phyloP scores from a whole-genome alignment of 495 filamentous ascomycete genomes.

The Penicillium verhagenii region DNA sequence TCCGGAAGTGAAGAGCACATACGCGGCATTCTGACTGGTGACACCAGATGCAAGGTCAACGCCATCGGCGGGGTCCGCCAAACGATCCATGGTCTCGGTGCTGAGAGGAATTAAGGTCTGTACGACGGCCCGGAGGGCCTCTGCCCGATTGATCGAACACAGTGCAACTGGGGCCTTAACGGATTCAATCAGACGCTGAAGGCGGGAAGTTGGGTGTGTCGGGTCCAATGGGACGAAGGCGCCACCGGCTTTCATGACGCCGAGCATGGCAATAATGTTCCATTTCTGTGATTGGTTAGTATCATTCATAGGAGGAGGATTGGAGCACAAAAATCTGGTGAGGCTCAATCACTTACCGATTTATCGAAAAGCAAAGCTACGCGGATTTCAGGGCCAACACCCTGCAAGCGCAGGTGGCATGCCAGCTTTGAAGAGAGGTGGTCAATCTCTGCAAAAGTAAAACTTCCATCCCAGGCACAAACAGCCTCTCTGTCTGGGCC shows the following conservation, averaged over 20 bases:
- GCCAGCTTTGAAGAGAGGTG: slow-evolving; percentile 47
- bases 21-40: slow-evolving; percentile 38
- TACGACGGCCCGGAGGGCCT: slow-evolving; percentile 26
- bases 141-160: slow-evolving; percentile 45
- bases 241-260: slow-evolving; percentile 59
- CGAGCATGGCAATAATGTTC: slow-evolving; percentile 56
- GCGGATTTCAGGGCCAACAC: slow-evolving; percentile 46
- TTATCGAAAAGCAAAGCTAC: slow-evolving; percentile 60
- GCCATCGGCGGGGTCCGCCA: slow-evolving; percentile 19
- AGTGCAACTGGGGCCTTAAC: slow-evolving; percentile 48
- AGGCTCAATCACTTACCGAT: slow-evolving; percentile 37
- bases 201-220: slow-evolving; percentile 50
- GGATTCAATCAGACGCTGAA: slow-evolving; percentile 42
- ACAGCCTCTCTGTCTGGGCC: slow-evolving; percentile 47
- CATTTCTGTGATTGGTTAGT: slow-evolving; percentile 38
- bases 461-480: slow-evolving; percentile 57
- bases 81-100: slow-evolving; percentile 25
- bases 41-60: slow-evolving; percentile 30
- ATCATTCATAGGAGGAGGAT: too few relatives aligned
- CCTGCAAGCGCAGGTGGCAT: slow-evolving; percentile 40
- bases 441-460: slow-evolving; percentile 58
- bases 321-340: background rate
- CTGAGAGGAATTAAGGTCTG: slow-evolving; percentile 39
- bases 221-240: slow-evolving; percentile 60
- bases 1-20: slow-evolving; percentile 50